These are phyloP conservation scores for Cryptosporidium xiaoi DNA, from an alignment of 169 alveolate species.

Conservation along the genomic window DNA sequence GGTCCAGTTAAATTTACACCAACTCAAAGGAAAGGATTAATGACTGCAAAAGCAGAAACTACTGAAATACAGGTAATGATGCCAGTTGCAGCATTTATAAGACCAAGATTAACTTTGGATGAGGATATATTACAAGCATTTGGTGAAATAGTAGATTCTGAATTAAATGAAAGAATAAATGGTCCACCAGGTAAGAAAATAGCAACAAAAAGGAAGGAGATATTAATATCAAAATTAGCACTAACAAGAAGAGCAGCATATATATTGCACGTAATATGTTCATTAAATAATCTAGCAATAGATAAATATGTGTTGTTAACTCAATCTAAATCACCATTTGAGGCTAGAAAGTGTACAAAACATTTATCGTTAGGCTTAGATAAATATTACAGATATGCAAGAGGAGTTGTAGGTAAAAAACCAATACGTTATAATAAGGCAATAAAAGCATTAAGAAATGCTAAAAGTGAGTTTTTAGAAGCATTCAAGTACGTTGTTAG, in stretches of 20 bases:
- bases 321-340: constrained; percentile 64
- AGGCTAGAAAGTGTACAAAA: constrained; percentile 74
- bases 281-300: constrained; percentile 46
- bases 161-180: constrained; percentile 34
- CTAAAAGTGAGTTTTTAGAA: constrained; percentile 22
- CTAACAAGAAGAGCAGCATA: constrained; percentile 73
- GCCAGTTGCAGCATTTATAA: constrained; percentile 73
- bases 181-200: constrained; percentile 72
- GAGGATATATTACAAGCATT: constrained; percentile 66
- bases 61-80: constrained; percentile 69
- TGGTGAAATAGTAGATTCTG: constrained; percentile 71
- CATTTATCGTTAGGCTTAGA: constrained; percentile 64
- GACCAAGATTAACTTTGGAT: constrained; percentile 54
- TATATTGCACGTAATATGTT: constrained; percentile 55
- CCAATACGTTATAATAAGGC: constrained; percentile 60
- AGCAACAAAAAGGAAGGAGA: constrained; percentile 28
- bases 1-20: constrained; percentile 70
- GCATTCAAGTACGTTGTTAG: constrained; percentile 52
- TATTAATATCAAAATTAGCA: constrained; percentile 33
- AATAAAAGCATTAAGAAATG: constrained; percentile 28
- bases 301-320: constrained; percentile 52
- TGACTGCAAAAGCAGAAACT: constrained; percentile 65
- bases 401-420: constrained; percentile 64
- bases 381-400: constrained; percentile 69
- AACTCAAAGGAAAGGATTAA: constrained; percentile 46